phyloP scores from a whole-genome alignment of 1,284 basidiomycete genomes.

The Papiliotrema nemorosa region DNA sequence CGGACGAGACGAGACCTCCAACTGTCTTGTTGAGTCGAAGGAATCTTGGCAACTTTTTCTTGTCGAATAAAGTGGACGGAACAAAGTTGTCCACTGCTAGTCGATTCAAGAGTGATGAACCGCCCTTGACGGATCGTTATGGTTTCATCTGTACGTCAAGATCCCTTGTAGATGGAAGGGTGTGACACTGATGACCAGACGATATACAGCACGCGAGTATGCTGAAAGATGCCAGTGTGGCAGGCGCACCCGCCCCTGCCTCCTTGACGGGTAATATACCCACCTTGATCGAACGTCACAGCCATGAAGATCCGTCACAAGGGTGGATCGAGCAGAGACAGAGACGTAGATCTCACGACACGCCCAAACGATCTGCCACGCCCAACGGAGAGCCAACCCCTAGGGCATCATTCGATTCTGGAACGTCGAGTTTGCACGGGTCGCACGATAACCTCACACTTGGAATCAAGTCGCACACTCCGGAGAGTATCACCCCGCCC shows the following conservation, averaged over 20 bases:
- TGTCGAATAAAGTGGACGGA: constrained; percentile 29
- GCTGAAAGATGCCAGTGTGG: constrained; percentile 62
- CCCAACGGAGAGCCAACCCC: too few relatives aligned
- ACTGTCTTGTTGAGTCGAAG: constrained; percentile 50
- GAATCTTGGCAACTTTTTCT: constrained; percentile 43
- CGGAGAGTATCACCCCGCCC: constrained; percentile 6
- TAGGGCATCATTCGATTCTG: constrained; percentile 15
- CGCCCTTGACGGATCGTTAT: constrained; percentile 79
- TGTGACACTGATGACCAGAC: constrained; percentile 50
- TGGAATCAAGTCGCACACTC: constrained; percentile 2
- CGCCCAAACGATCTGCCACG: constrained; percentile 3
- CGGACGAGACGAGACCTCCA: constrained; percentile 78
- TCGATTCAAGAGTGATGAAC: constrained; percentile 59
- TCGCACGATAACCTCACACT: neutral
- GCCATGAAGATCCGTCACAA: constrained; percentile 14
- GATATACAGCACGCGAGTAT: constrained; percentile 77
- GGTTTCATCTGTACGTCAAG: constrained; percentile 80
- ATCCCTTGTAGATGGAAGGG: neutral
- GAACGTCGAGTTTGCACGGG: neutral
- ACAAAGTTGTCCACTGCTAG: constrained; percentile 48
- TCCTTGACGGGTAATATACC: constrained; percentile 36
- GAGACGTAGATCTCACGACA: neutral
- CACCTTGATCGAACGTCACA: constrained; percentile 6
- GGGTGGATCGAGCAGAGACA: constrained; percentile 32
- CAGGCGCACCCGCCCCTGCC: constrained; percentile 39